phyloP scores from a whole-genome alignment of 345 rosid species.

The Ailanthus altissimus region DNA sequence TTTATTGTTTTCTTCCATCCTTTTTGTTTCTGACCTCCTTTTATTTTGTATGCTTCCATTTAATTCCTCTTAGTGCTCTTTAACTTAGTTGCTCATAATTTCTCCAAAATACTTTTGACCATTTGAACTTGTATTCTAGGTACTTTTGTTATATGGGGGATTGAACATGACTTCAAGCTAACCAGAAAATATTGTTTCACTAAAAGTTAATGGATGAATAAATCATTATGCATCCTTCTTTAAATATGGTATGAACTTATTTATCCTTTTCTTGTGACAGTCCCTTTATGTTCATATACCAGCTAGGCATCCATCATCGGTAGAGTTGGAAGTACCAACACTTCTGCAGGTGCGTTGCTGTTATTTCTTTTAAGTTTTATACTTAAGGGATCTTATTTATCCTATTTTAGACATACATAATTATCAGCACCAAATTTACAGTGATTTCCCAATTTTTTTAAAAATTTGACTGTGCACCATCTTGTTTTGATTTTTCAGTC shows the following conservation, averaged over 20 bases:
- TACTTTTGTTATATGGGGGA: not conserved
- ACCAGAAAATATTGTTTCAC: not conserved
- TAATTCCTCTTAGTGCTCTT: not conserved
- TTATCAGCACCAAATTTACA: not conserved
- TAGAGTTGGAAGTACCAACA: slow-evolving; percentile 87
- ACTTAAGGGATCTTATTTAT: not conserved
- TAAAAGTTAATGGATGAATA: not conserved
- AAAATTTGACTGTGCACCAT: slow-evolving; percentile 1
- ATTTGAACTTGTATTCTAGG: not conserved
- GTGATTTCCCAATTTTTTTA: not conserved
- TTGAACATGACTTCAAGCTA: not conserved
- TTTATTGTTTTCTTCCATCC: not conserved
- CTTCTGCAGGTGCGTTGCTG: slow-evolving; percentile 64
- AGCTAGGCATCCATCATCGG: slow-evolving; percentile 76
- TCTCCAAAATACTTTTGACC: not conserved
- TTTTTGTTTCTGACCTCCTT: slow-evolving; percentile 3
- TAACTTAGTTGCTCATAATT: not conserved
- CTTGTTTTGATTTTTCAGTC: slow-evolving; percentile 55
- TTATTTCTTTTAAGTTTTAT: slow-evolving; percentile 1
- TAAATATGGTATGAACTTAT: slow-evolving; percentile 24
- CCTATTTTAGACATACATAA: not conserved
- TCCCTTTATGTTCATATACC: slow-evolving; percentile 88
- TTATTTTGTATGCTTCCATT: not conserved
- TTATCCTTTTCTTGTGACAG: slow-evolving; percentile 47
- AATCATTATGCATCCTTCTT: not conserved